Conservation (phyloP, 179 eudicot genomes). For the Carnegiea gigantea region DNA sequence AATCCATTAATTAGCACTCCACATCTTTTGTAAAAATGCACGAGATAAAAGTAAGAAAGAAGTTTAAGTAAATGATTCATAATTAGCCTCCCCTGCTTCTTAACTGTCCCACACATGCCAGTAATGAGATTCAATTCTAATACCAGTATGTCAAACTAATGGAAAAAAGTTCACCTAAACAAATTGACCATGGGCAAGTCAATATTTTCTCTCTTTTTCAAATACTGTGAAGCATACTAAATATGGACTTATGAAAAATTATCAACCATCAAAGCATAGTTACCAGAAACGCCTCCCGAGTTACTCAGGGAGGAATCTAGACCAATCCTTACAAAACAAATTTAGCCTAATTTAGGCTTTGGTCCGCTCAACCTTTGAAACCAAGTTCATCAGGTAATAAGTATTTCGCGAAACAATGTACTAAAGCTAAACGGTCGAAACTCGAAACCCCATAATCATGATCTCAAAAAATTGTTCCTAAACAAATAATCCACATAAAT, state of each 20-base stretch:
- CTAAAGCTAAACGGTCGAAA: no score
- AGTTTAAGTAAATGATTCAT: not conserved
- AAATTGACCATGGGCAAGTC: conserved; percentile 15
- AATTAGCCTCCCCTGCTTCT: conserved; percentile 6
- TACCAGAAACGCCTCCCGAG: no score
- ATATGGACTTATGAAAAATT: not conserved
- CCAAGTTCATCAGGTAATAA: no score
- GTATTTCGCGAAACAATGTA: no score
- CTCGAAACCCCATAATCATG: not conserved
- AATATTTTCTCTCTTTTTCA: not conserved
- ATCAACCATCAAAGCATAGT: not conserved
- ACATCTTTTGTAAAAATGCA: not conserved
- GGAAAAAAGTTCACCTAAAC: conserved; percentile 24
- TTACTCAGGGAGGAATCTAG: no score
- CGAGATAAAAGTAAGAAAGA: not conserved
- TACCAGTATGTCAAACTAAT: conserved; percentile 12
- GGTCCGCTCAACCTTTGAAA: no score
- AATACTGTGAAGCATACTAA: not conserved
- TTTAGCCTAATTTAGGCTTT: no score
- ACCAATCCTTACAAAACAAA: no score
- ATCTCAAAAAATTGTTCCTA: no score
- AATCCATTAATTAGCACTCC: not conserved
- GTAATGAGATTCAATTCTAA: not conserved
- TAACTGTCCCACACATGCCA: not conserved
- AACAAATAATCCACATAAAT: no score